These are phyloP conservation scores for Hordeum marinum DNA, from an alignment of 176 grass and related monocot species.

Conservation along the genomic window DNA sequence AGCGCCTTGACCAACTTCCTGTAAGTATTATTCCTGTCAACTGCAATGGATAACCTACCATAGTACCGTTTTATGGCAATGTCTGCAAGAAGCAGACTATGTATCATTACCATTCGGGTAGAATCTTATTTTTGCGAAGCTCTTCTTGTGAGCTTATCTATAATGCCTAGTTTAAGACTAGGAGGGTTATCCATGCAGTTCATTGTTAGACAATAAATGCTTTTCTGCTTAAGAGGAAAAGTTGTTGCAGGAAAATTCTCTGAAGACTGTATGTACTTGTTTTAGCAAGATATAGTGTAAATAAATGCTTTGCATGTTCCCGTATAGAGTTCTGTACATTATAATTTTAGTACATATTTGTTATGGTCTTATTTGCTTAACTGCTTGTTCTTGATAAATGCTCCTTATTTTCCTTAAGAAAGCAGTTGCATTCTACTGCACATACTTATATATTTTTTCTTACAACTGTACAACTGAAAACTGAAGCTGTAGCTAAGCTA, in stretches of 20 bases:
- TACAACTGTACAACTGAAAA: not conserved
- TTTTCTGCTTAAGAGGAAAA: not conserved
- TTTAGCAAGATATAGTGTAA: not conserved
- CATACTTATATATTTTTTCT: not conserved
- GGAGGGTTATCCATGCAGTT: not conserved
- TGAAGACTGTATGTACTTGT: constrained; percentile 5
- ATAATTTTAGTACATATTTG: not conserved
- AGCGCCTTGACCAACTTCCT: constrained; percentile 82
- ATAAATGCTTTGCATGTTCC: not conserved
- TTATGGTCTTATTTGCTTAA: not conserved
- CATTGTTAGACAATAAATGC: not conserved
- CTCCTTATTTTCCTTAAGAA: not conserved
- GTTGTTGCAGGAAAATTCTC: not conserved
- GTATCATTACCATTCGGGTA: not conserved
- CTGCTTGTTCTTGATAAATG: not conserved
- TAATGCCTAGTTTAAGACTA: not conserved
- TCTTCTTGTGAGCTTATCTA: not conserved
- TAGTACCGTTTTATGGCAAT: not conserved
- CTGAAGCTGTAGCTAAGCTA: not conserved
- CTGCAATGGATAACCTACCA: not conserved
- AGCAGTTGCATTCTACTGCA: not conserved
- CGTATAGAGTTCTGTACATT: not conserved
- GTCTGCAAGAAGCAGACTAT: not conserved
- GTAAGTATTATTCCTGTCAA: constrained; percentile 45
- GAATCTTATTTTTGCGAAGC: not conserved